These are phyloP conservation scores for Trichomonascaceae sp. DNA, from an alignment of 1,139 yeast genomes.

Conservation along the genomic window DNA sequence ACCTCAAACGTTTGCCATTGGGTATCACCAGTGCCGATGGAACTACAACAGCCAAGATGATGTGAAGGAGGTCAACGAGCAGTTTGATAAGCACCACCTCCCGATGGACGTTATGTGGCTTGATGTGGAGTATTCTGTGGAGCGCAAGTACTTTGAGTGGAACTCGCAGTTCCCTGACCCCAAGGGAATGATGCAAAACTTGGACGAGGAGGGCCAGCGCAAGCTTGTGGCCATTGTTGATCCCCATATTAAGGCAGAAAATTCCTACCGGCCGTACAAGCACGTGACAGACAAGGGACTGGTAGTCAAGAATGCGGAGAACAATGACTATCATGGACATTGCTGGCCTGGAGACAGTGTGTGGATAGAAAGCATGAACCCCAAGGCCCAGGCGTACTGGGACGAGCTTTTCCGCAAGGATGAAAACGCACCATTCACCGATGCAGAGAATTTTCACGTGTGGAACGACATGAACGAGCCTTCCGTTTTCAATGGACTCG, in stretches of 20 bases:
- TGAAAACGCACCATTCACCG: constrained; percentile 36
- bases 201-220: constrained; percentile 56
- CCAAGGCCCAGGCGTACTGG: constrained; percentile 54
- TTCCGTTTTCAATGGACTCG: constrained; percentile 89
- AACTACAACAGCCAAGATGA: constrained; percentile 84
- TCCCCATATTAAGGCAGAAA: constrained; percentile 63
- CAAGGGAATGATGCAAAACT: constrained; percentile 43
- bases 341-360: constrained; percentile 98
- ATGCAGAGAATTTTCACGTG: constrained; percentile 50
- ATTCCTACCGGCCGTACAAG: constrained; percentile 53
- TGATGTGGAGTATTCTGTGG: constrained; percentile 82
- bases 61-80: constrained; percentile 51
- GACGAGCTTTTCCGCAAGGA: constrained; percentile 26
- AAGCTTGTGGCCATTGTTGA: constrained; percentile 78
- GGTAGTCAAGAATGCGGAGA: constrained; percentile 34
- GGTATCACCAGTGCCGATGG: constrained; percentile 97
- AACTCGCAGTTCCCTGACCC: constrained; percentile 69
- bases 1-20: constrained; percentile 75
- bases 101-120: constrained; percentile 95
- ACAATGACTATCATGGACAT: constrained; percentile 57
- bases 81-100: constrained; percentile 60
- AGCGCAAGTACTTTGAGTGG: constrained; percentile 89
- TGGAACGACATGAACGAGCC: constrained; percentile 99
- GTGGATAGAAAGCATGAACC: constrained; percentile 81
- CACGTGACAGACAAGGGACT: constrained; percentile 29